Conservation (phyloP, 2,329 filamentous ascomycete species). For the Pseudogymnoascus sp. region DNA sequence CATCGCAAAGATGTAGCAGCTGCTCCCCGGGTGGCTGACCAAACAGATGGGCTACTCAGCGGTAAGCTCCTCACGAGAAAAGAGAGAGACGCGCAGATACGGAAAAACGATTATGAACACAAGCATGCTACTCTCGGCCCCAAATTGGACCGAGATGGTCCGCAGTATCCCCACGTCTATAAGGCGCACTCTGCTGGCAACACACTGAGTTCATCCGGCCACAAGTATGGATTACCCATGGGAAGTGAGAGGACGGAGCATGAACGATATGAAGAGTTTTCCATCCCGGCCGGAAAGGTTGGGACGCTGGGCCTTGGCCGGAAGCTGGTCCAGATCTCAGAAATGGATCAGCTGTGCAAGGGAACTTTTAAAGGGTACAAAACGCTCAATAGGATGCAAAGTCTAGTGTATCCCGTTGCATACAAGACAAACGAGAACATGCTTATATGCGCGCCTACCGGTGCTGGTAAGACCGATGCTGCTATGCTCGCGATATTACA, state of each 20-base stretch:
- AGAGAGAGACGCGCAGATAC: constrained; percentile 70
- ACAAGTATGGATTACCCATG: constrained; percentile 70
- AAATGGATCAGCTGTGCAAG: constrained; percentile 80
- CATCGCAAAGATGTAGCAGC: constrained; percentile 59
- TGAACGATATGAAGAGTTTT: constrained; percentile 75
- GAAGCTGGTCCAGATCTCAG: constrained; percentile 67
- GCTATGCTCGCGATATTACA: constrained; percentile 95
- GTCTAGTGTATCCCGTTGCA: constrained; percentile 86
- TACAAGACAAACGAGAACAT: constrained; percentile 97
- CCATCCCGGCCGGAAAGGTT: constrained; percentile 72
- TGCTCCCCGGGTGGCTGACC: constrained; percentile 33
- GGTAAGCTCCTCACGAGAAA: constrained; percentile 60
- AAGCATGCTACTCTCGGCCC: constrained; percentile 66
- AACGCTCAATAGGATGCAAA: constrained; percentile 94
- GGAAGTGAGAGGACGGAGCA: constrained; percentile 64
- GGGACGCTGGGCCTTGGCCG: constrained; percentile 64
- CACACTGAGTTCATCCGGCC: constrained; percentile 67
- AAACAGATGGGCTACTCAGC: constrained; percentile 33
- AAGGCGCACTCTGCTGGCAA: constrained; percentile 77
- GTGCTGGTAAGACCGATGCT: constrained; percentile 95
- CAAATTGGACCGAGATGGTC: constrained; percentile 59
- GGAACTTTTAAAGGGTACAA: constrained; percentile 95
- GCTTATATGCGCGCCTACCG: constrained; percentile 95
- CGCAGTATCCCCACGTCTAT: constrained; percentile 90
- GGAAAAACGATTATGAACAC: constrained; percentile 69